These are phyloP conservation scores for Taiozyma onychis DNA, from an alignment of 1,139 yeast species.

Conservation along the genomic window DNA sequence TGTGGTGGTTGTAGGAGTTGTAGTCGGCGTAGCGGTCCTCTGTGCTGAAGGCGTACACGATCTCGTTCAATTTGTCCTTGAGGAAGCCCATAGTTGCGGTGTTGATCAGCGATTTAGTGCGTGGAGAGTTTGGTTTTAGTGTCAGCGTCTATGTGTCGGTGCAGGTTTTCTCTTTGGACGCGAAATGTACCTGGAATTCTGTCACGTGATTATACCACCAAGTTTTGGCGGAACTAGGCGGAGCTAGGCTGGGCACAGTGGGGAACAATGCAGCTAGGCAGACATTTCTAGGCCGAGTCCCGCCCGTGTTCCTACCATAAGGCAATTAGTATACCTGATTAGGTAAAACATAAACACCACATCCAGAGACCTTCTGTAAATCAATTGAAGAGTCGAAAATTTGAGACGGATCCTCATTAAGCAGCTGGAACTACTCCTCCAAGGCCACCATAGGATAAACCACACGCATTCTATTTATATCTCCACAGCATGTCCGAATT, in stretches of 20 bases:
- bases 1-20: slow-evolving; percentile 36
- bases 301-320: background rate
- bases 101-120: too few relatives aligned
- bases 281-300: background rate
- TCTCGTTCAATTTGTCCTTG: slow-evolving; percentile 41
- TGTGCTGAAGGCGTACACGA: slow-evolving; percentile 60
- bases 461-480: too few relatives aligned
- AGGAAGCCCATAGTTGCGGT: slow-evolving; percentile 10
- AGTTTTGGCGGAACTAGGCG: too few relatives aligned
- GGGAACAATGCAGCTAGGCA: background rate
- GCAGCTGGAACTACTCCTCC: background rate
- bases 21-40: slow-evolving; percentile 67
- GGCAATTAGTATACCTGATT: slow-evolving; percentile 3
- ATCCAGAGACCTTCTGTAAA: background rate
- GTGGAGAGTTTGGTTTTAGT: too few relatives aligned
- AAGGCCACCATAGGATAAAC: too few relatives aligned
- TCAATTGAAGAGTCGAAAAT: background rate
- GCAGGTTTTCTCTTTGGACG: too few relatives aligned
- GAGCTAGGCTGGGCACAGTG: too few relatives aligned
- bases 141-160: too few relatives aligned
- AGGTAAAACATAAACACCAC: slow-evolving; percentile 6
- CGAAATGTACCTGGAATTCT: too few relatives aligned
- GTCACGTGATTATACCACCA: too few relatives aligned
- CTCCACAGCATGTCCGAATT: slow-evolving; percentile 12
- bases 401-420: background rate